These are phyloP conservation scores for Aureobasidium mangrovei DNA, from an alignment of 2,329 filamentous ascomycete genomes.

Conservation along the genomic window DNA sequence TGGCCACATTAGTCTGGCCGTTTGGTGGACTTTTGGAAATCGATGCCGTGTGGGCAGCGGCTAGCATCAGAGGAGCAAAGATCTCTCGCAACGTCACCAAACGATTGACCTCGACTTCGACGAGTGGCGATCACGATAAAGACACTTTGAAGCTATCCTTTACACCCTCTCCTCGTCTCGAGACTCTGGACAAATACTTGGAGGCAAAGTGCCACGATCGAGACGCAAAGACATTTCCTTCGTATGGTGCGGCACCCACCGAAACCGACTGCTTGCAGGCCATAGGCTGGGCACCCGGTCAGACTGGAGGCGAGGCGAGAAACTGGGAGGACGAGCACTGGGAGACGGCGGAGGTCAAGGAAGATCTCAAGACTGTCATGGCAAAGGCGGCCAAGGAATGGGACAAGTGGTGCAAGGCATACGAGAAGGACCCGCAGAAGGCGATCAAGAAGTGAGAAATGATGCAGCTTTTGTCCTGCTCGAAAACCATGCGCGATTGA, in stretches of 20 bases:
- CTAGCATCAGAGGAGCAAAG: constrained; percentile 39
- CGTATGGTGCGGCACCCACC: constrained; percentile 24
- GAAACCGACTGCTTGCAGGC: constrained; percentile 35
- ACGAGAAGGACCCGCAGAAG: constrained; percentile 32
- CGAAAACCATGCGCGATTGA: background rate
- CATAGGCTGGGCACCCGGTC: constrained; percentile 35
- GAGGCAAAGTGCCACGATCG: constrained; percentile 31
- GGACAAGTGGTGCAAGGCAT: constrained; percentile 32
- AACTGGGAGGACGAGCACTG: constrained; percentile 40
- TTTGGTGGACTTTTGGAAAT: constrained; percentile 31
- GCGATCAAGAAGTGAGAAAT: constrained; percentile 30
- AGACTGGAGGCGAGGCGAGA: constrained; percentile 24
- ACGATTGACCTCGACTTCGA: constrained; percentile 24
- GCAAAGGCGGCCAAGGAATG: constrained; percentile 35
- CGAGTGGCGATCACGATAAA: constrained; percentile 22
- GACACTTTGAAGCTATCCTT: constrained; percentile 30
- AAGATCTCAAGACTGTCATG: constrained; percentile 32
- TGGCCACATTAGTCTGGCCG: constrained; percentile 29
- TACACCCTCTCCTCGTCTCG: constrained; percentile 28
- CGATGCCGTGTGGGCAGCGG: constrained; percentile 30
- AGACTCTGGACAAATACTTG: constrained; percentile 32
- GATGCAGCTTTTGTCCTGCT: background rate
- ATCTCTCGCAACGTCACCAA: constrained; percentile 33
- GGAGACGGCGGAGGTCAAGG: constrained; percentile 34
- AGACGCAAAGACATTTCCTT: constrained; percentile 29